Conservation (phyloP, 2,329 filamentous ascomycete genomes). For the Fusarium agapanthi region DNA sequence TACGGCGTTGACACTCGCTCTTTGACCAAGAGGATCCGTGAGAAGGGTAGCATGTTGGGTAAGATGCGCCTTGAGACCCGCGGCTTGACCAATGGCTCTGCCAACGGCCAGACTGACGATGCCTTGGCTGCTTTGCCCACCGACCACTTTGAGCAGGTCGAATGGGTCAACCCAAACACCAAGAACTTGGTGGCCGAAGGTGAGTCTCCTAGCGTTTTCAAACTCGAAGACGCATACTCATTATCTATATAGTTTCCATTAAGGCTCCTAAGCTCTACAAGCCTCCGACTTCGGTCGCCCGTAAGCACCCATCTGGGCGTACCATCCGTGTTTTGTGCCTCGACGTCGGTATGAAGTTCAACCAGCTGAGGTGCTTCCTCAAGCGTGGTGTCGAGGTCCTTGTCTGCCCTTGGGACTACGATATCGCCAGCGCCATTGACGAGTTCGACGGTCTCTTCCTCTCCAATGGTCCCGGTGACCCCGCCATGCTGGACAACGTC, state of each 20-base stretch:
- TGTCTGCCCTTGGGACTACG: conserved; percentile 95
- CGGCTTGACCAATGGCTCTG: conserved; percentile 54
- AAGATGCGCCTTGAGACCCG: conserved; percentile 78
- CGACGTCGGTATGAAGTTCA: conserved; percentile 98
- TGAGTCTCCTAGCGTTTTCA: conserved; percentile 60
- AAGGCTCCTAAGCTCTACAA: conserved; percentile 86
- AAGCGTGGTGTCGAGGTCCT: conserved; percentile 91
- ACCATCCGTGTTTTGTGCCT: conserved; percentile 88
- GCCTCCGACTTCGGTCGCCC: conserved; percentile 73
- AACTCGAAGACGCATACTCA: conserved; percentile 49
- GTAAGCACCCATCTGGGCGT: conserved; percentile 89
- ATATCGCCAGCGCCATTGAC: conserved; percentile 81
- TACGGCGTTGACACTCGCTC: conserved; percentile 94
- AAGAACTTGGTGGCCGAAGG: conserved; percentile 94
- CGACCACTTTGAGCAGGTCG: conserved; percentile 76
- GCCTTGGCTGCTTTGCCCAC: conserved; percentile 40
- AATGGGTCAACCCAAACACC: conserved; percentile 91
- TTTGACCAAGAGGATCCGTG: conserved; percentile 91
- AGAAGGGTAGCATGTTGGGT: conserved; percentile 96
- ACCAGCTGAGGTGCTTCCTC: conserved; percentile 93
- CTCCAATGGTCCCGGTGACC: conserved; percentile 97
- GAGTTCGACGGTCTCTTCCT: conserved; percentile 97
- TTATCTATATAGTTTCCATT: conserved; percentile 77
- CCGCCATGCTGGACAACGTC: conserved; percentile 82
- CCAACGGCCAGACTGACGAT: conserved; percentile 45